Evolutionary conservation across 768 basidiomycete genomes (phyloP), one percentile per base, ranked within the genome.

Genomic region (Crepidotus variabilis): DNA sequence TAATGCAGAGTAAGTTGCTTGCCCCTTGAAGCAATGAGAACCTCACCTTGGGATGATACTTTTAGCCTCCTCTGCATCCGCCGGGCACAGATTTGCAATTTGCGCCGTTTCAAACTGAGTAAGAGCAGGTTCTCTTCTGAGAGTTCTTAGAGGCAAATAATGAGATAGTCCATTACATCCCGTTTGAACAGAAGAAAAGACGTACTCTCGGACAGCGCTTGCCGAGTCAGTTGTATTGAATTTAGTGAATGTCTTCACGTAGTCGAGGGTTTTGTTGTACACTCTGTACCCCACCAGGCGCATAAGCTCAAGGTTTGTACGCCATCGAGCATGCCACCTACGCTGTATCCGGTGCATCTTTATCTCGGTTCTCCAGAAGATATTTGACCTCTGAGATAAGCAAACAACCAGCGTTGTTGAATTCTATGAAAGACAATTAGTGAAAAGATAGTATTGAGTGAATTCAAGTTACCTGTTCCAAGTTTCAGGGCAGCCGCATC

Each of bases 91-190:
- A 64, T 96, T 96, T 14, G 92, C 92, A 52, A 96, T 90, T 67
- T 96, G 94, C 2, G 93, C 92, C 3, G 90, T 90, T 75, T 96
- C 94, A 62, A 94, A 95, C 64, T 91, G 90, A 1, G 92, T 92
- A 36, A 96, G 68, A 2, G 84, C 84, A 0, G 86, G 82, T 64
- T 94, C 91, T 61, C 91, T 78, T 51, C 88, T 81, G 6, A 95
- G 72, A 1, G 89, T 90, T 66, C 92, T 93, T 60, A n/a, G 24
- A 39, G 34, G 10, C n/a, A 50, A 5, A 48, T 32, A 47, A 23
- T 18, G 35, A 60, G 33, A 43, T 20, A 9, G 10, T 9, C 34
- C 18, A 58, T 53, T n/a, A 21, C 16, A 55, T 50, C 52, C 36
- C 35, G 16, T 28, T 24, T 11, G 36, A 49, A 54, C n/a, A 45